These are phyloP conservation scores for Wickerhamiella alocasiicola DNA, from an alignment of 805 yeast species.

Conservation along the genomic window DNA sequence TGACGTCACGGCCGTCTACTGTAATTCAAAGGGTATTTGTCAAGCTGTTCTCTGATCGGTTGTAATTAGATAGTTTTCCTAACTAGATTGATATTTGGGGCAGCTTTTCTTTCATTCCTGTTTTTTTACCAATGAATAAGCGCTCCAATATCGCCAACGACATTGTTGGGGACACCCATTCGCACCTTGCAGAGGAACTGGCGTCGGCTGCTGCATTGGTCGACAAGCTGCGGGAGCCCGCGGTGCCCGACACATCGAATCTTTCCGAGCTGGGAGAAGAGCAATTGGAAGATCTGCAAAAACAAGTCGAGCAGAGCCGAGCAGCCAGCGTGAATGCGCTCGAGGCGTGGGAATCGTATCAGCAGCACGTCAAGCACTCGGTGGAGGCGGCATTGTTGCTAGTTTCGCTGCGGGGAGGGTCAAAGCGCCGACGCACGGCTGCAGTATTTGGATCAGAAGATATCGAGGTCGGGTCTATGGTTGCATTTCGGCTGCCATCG, in stretches of 20 bases:
- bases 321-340: slow-evolving; percentile 7
- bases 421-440: slow-evolving; percentile 17
- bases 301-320: background rate
- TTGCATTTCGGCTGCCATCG: slow-evolving; percentile 65
- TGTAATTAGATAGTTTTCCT: no score
- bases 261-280: slow-evolving; percentile 5
- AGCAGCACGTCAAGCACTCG: slow-evolving; percentile 18
- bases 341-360: slow-evolving; percentile 17
- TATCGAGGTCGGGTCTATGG: slow-evolving; percentile 57
- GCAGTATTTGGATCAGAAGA: background rate
- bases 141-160: slow-evolving; percentile 8
- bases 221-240: slow-evolving; percentile 6
- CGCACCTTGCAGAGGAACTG: slow-evolving; percentile 4
- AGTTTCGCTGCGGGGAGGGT: slow-evolving; percentile 16
- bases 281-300: slow-evolving; percentile 5
- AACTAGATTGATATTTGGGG: no score
- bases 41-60: slow-evolving; percentile 23
- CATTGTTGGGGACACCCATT: slow-evolving; percentile 11
- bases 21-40: slow-evolving; percentile 27
- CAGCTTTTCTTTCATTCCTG: no score
- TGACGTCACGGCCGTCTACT: slow-evolving; percentile 53
- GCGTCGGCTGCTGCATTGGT: slow-evolving; percentile 1
- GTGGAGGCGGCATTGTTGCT: slow-evolving; percentile 20
- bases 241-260: background rate
- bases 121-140: slow-evolving; percentile 4